Conservation (phyloP, 2,329 filamentous ascomycete genomes). For the Xylariaceae sp. region DNA sequence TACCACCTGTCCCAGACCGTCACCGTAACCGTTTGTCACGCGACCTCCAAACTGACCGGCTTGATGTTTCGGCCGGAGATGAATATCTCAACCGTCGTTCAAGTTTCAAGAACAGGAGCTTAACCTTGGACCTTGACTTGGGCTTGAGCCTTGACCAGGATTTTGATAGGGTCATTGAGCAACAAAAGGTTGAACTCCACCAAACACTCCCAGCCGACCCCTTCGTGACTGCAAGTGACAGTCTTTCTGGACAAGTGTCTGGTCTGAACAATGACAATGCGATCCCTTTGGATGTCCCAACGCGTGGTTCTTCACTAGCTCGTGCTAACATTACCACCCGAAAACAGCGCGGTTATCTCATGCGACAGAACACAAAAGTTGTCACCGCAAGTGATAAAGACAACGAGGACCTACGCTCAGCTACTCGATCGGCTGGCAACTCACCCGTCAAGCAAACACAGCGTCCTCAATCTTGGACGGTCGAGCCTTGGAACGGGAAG, state of each 20-base stretch:
- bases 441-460: slow-evolving; percentile 69
- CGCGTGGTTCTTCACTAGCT: slow-evolving; percentile 10
- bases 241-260: slow-evolving; percentile 45
- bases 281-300: slow-evolving; percentile 16
- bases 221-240: slow-evolving; percentile 24
- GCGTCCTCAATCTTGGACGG: slow-evolving; percentile 89
- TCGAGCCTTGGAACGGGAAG: slow-evolving; percentile 93
- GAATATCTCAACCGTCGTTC: slow-evolving; percentile 58
- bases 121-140: slow-evolving; percentile 77
- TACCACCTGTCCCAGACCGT: slow-evolving; percentile 59
- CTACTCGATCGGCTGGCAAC: slow-evolving; percentile 59
- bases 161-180: slow-evolving; percentile 91
- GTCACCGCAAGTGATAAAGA: slow-evolving; percentile 85
- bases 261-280: slow-evolving; percentile 20
- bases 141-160: slow-evolving; percentile 86
- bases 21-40: slow-evolving; percentile 54
- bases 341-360: slow-evolving; percentile 92
- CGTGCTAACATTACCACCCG: slow-evolving; percentile 61
- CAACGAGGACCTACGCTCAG: slow-evolving; percentile 47
- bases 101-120: slow-evolving; percentile 76
- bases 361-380: slow-evolving; percentile 97
- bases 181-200: slow-evolving; percentile 81
- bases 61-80: slow-evolving; percentile 34
- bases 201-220: slow-evolving; percentile 24
- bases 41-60: slow-evolving; percentile 40